Evolutionary conservation across 345 rosid genomes (phyloP).

Genomic region (Salix caprea): DNA sequence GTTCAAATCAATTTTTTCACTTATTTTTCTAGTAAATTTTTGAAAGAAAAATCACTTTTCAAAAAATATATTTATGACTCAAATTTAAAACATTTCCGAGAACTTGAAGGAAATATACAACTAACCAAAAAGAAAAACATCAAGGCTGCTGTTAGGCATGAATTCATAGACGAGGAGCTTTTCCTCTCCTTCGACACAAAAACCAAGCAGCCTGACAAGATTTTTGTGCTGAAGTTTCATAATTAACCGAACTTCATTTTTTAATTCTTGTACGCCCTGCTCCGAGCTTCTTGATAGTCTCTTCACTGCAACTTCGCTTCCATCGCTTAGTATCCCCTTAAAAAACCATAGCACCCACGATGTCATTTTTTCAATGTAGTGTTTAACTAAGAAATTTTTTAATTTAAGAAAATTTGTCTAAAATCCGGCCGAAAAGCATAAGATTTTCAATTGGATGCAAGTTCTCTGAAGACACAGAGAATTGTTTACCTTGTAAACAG

Average conservation of each 20-base stretch:
- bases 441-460: no score
- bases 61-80: no score
- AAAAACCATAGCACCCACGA: neutral
- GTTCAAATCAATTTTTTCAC: no score
- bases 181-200: slow-evolving; percentile 35
- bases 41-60: no score
- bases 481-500: neutral
- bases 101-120: no score
- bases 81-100: neutral
- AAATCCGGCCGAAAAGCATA: no score
- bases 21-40: no score
- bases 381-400: no score
- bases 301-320: slow-evolving; percentile 49
- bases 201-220: slow-evolving; percentile 50
- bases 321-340: slow-evolving; percentile 44
- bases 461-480: no score
- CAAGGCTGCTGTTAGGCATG: slow-evolving; percentile 50
- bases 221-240: slow-evolving; percentile 49
- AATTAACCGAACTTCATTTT: slow-evolving; percentile 35
- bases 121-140: slow-evolving; percentile 21
- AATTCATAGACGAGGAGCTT: slow-evolving; percentile 47
- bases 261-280: slow-evolving; percentile 33
- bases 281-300: slow-evolving; percentile 24
- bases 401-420: no score
- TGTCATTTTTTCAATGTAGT: no score